Evolutionary conservation across 2,329 filamentous ascomycete species (phyloP).

Genomic region (Verruconis gallopava): DNA sequence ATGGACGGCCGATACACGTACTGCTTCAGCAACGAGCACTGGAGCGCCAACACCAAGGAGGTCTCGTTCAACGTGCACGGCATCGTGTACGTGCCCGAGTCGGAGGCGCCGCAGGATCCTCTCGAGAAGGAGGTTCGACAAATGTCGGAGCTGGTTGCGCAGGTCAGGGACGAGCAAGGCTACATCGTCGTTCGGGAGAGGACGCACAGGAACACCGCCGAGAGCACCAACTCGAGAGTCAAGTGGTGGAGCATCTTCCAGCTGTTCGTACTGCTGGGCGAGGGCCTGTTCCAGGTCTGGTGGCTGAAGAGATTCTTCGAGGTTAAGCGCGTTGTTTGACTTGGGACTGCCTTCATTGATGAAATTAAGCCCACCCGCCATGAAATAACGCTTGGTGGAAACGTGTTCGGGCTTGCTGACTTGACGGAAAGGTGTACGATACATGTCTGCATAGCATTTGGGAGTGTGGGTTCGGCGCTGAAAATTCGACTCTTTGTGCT

Average conservation of each 20-base stretch:
- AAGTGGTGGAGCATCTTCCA: conserved; percentile 99
- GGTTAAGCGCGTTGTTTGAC: conserved; percentile 23
- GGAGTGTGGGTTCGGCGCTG: too few species aligned
- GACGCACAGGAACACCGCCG: conserved; percentile 94
- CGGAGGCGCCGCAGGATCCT: conserved; percentile 71
- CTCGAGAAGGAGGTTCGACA: conserved; percentile 80
- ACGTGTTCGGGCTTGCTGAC: too few species aligned
- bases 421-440: too few species aligned
- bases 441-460: too few species aligned
- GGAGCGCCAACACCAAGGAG: conserved; percentile 92
- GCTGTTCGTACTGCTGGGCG: conserved; percentile 72
- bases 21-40: conserved; percentile 99
- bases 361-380: too few species aligned
- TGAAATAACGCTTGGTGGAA: too few species aligned
- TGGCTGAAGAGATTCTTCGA: conserved; percentile 98
- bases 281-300: conserved; percentile 98
- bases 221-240: conserved; percentile 92
- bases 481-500: too few species aligned
- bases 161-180: conserved; percentile 94
- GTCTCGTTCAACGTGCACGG: conserved; percentile 99
- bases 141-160: conserved; percentile 71
- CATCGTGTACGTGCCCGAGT: conserved; percentile 90
- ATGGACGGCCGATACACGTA: conserved; percentile 84
- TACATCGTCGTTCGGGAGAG: conserved; percentile 94
- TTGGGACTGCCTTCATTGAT: too few species aligned